Percentiles rank a stretch among this genome's conserved stretches.
phyloP scores from a whole-genome alignment of 352 stramenopile species.

The Phytophthora hybrid region DNA sequence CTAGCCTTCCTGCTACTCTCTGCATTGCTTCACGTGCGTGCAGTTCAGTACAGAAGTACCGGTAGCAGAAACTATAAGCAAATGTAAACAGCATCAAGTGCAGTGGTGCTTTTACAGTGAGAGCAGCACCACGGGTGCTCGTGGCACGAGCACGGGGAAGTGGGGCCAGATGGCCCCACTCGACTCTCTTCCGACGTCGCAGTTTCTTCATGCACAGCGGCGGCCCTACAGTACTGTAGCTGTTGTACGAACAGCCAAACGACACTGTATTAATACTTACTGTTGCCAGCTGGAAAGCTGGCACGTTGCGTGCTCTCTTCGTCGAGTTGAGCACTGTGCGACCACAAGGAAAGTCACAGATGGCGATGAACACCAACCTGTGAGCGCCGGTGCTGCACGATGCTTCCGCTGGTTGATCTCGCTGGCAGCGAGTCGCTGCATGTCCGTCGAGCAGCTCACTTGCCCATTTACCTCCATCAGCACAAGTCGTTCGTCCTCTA shows the following conservation, averaged over 20 bases:
- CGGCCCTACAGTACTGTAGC: not conserved
- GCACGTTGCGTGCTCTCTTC: slow-evolving; percentile 2
- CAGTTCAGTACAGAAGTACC: too few species aligned
- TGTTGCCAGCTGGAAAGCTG: slow-evolving; percentile 3
- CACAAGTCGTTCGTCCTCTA: slow-evolving; percentile 9
- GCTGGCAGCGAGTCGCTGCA: not conserved
- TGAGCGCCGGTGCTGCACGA: not conserved
- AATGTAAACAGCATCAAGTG: not conserved
- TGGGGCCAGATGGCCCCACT: not conserved
- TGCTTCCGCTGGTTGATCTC: not conserved
- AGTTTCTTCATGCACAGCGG: not conserved
- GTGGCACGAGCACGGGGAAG: not conserved
- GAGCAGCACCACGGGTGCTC: too few species aligned
- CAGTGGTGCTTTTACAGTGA: not conserved
- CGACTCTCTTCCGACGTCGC: not conserved
- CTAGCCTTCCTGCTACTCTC: too few species aligned
- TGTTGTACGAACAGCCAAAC: not conserved
- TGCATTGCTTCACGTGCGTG: too few species aligned
- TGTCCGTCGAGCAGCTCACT: slow-evolving; percentile 10
- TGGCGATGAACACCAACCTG: not conserved
- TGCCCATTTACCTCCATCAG: slow-evolving; percentile 18
- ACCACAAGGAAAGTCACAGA: not conserved
- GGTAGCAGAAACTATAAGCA: not conserved
- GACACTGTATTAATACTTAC: not conserved
- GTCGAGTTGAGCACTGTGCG: not conserved